phyloP scores from a whole-genome alignment of 106 monocot genomes.

The Platanthera zijinensis region DNA sequence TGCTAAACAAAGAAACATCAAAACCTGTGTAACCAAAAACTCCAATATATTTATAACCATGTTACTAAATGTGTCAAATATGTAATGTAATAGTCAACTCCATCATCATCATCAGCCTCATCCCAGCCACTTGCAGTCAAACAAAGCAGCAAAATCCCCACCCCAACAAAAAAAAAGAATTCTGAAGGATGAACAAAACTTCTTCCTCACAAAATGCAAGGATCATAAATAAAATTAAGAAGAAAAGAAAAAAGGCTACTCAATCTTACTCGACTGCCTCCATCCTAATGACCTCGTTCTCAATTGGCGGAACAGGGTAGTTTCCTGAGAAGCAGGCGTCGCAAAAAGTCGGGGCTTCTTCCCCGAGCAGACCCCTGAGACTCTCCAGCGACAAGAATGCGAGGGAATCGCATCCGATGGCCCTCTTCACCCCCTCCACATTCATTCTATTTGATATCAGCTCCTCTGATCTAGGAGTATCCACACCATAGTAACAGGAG shows the following conservation, averaged over 20 bases:
- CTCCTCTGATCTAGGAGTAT: slow-evolving; percentile 69
- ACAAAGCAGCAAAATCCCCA: neutral
- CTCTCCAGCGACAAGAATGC: slow-evolving; percentile 46
- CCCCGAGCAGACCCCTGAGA: slow-evolving; percentile 25
- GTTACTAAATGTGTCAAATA: no score
- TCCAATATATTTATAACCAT: no score
- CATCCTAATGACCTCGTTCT: slow-evolving; percentile 18
- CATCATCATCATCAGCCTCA: neutral
- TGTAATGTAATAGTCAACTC: no score
- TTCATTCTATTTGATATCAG: slow-evolving; percentile 63
- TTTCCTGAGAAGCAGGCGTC: slow-evolving; percentile 64
- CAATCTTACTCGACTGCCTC: neutral
- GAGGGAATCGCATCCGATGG: slow-evolving; percentile 56
- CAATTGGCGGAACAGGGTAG: slow-evolving; percentile 50
- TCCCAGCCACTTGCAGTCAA: neutral
- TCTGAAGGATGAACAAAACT: neutral
- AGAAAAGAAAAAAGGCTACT: neutral
- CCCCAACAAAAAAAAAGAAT: neutral
- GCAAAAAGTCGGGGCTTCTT: slow-evolving; percentile 42
- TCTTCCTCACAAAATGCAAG: neutral
- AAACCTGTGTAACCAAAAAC: no score
- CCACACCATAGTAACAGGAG: slow-evolving; percentile 89
- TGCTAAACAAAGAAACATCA: no score
- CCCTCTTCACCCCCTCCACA: slow-evolving; percentile 37
- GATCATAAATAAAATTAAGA: neutral